A percentile compares a stretch with the other conserved stretches of the same genome.
phyloP scores from a whole-genome alignment of 441 rosid species.

The Croton setiger region DNA sequence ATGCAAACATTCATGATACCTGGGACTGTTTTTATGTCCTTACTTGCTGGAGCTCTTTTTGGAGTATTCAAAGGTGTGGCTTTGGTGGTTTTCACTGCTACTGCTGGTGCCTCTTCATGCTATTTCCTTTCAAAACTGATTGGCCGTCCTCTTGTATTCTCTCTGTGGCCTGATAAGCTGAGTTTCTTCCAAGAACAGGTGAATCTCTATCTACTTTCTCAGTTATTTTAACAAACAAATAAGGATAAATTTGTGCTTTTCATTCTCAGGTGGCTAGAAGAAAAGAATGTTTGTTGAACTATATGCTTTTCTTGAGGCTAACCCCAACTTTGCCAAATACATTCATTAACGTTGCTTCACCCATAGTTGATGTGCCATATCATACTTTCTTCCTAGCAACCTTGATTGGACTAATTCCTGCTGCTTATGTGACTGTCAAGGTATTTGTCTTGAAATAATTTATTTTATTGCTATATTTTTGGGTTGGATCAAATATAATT shows the following conservation, averaged over 20 bases:
- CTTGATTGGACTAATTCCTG: constrained; percentile 80
- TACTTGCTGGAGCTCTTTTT: constrained; percentile 91
- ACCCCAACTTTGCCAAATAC: constrained; percentile 91
- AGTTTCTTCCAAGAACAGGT: constrained; percentile 86
- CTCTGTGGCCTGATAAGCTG: constrained; percentile 87
- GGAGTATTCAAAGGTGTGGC: constrained; percentile 79
- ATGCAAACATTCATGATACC: constrained; percentile 98
- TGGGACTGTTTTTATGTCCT: constrained; percentile 86
- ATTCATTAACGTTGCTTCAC: constrained; percentile 89
- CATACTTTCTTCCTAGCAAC: constrained; percentile 83
- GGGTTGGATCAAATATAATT: neutral
- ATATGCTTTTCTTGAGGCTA: constrained; percentile 87
- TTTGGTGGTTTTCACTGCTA: constrained; percentile 76
- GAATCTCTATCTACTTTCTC: constrained; percentile 2
- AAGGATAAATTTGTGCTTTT: constrained; percentile 11
- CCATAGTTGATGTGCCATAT: constrained; percentile 82
- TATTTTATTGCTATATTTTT: neutral
- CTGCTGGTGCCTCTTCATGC: constrained; percentile 95
- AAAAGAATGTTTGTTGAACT: constrained; percentile 61
- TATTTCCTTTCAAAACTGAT: constrained; percentile 75
- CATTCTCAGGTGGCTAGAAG: constrained; percentile 65
- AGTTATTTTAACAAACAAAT: neutral
- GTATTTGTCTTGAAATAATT: constrained; percentile 27
- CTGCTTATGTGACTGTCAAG: constrained; percentile 85
- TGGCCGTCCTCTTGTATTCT: constrained; percentile 71